Conservation (phyloP, 352 stramenopile genomes). For the Globisporangium acanthophoron region DNA sequence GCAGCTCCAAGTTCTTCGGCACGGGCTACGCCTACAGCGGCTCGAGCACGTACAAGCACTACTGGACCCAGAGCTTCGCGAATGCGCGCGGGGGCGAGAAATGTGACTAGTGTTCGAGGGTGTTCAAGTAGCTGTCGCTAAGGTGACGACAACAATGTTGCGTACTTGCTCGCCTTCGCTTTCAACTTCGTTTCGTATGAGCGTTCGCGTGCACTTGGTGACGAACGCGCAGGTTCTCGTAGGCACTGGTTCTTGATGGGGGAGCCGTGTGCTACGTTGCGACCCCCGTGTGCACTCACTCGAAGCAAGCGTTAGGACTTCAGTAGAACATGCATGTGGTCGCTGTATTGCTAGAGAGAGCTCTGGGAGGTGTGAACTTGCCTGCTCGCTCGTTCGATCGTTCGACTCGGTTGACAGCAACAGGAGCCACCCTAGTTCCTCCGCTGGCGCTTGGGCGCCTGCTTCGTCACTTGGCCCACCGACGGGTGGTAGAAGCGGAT, state of each 20-base stretch:
- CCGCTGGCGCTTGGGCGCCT: slow-evolving; percentile 12
- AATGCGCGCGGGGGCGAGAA: no score
- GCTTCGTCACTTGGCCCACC: slow-evolving; percentile 12
- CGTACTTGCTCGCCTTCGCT: no score
- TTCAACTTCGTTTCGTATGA: no score
- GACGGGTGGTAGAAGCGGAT: slow-evolving; percentile 74
- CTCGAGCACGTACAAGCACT: slow-evolving; percentile 14
- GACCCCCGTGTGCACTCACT: no score
- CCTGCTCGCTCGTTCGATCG: neutral
- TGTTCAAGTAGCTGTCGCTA: no score
- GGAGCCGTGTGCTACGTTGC: no score
- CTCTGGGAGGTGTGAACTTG: neutral
- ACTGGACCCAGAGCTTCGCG: slow-evolving; percentile 20
- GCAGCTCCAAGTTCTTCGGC: slow-evolving; percentile 15
- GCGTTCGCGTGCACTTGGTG: neutral
- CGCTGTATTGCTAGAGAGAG: neutral
- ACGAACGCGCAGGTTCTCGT: neutral
- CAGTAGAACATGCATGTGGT: neutral
- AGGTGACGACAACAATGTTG: no score
- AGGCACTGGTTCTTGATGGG: no score
- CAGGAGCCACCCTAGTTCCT: neutral
- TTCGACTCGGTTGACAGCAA: neutral
- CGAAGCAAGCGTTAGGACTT: no score
- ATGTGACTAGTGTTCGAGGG: no score
- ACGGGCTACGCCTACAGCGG: slow-evolving; percentile 15